Evolutionary conservation across 164 flowering plant species (phyloP).

Genomic region (Vitis riparia): DNA sequence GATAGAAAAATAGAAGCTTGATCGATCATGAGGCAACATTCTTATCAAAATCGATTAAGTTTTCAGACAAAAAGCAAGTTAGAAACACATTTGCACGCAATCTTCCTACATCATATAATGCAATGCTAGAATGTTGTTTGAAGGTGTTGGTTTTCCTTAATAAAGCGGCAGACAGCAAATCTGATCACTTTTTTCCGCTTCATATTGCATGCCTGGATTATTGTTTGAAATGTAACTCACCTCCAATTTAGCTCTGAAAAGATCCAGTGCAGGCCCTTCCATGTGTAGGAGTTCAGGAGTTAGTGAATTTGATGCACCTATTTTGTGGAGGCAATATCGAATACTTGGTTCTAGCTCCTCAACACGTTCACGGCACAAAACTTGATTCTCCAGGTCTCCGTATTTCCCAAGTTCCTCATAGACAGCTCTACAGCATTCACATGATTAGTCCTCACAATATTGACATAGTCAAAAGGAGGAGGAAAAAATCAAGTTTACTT

Average conservation of each 20-base stretch:
- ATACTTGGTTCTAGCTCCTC: conserved; percentile 95
- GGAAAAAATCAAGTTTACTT: background rate
- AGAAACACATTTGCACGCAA: background rate
- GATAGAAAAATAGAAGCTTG: background rate
- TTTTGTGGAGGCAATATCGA: conserved; percentile 80
- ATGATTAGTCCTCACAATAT: conserved; percentile 5
- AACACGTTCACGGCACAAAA: conserved; percentile 91
- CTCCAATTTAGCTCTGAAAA: conserved; percentile 90
- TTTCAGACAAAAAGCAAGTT: background rate
- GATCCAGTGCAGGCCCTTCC: conserved; percentile 96
- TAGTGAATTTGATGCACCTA: conserved; percentile 80
- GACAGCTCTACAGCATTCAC: conserved; percentile 60
- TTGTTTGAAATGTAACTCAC: conserved; percentile 29
- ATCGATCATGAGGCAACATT: background rate
- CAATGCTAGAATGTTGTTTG: no score
- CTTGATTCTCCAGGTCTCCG: conserved; percentile 89
- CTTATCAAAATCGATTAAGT: background rate
- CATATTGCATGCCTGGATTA: background rate
- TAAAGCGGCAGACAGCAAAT: no score
- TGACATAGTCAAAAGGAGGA: background rate
- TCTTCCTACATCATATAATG: no score
- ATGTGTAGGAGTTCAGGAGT: conserved; percentile 79
- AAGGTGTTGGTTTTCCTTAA: no score
- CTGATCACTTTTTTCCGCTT: no score
- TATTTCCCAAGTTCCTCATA: conserved; percentile 97